phyloP scores from a whole-genome alignment of 345 rosid genomes.

The Pelargonium nanum region DNA sequence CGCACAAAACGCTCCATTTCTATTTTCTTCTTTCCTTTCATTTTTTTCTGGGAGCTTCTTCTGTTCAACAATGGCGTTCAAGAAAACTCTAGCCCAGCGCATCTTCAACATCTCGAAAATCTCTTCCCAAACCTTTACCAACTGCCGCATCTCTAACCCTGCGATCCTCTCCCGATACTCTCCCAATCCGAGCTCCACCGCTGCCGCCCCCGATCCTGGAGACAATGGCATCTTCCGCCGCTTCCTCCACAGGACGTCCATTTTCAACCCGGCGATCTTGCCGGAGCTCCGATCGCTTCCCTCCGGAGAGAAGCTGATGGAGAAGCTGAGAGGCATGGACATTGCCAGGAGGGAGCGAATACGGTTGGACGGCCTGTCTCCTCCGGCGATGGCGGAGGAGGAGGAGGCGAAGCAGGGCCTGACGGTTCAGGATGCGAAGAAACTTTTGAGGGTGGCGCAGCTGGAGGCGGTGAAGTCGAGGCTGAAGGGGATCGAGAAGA shows the following conservation, averaged over 20 bases:
- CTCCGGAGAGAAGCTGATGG: conserved; percentile 33
- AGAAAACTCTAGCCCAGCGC: conserved; percentile 50
- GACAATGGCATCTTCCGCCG: conserved; percentile 50
- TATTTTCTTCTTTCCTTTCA: too few relatives aligned
- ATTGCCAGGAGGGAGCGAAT: conserved; percentile 39
- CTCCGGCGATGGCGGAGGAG: conserved; percentile 17
- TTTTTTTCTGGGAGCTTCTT: too few relatives aligned
- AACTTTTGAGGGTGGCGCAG: conserved; percentile 58
- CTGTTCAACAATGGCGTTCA: conserved; percentile 44
- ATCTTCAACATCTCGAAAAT: conserved; percentile 47
- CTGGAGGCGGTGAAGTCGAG: conserved; percentile 55
- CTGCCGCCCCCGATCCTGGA: conserved; percentile 49
- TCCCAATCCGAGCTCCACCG: conserved; percentile 18
- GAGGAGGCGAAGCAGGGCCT: conserved; percentile 11
- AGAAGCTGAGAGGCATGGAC: conserved; percentile 44
- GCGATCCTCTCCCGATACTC: conserved; percentile 24
- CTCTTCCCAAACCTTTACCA: conserved; percentile 26
- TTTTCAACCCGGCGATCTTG: conserved; percentile 13
- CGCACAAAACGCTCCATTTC: background rate
- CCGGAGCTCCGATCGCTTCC: conserved; percentile 27
- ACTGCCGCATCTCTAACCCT: conserved; percentile 29
- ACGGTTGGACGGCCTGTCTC: conserved; percentile 44
- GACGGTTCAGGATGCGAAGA: conserved; percentile 54
- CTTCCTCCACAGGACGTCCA: conserved; percentile 51
- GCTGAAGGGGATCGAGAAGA: conserved; percentile 38